Percentiles rank a stretch among this genome's conserved stretches.
Conservation (phyloP, 306 rosid genomes). For the Mimosa pudica region DNA sequence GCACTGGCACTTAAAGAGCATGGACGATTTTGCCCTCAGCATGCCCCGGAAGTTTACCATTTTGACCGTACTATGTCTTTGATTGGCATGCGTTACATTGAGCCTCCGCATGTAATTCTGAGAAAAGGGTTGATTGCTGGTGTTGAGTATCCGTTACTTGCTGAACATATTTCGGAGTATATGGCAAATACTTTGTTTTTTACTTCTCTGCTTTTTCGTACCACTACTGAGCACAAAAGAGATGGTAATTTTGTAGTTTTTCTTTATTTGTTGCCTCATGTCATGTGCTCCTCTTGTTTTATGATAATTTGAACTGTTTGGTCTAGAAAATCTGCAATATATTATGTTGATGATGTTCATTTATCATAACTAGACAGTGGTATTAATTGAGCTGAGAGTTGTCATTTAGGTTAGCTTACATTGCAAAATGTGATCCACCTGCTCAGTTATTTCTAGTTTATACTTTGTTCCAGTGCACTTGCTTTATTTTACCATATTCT, state of each 20-base stretch:
- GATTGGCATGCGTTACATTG: constrained; percentile 87
- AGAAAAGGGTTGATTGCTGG: constrained; percentile 92
- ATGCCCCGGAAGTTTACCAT: constrained; percentile 83
- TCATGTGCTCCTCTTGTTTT: neutral
- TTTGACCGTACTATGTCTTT: constrained; percentile 84
- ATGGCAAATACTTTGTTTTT: constrained; percentile 80
- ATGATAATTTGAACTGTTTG: neutral
- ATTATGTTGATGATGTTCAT: neutral
- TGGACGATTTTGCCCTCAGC: constrained; percentile 55
- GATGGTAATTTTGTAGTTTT: constrained; percentile 51
- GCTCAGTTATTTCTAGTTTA: neutral
- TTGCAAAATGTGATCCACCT: constrained; percentile 11
- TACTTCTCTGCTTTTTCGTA: constrained; percentile 72
- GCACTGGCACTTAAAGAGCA: constrained; percentile 52
- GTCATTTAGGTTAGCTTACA: neutral
- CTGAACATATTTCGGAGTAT: constrained; percentile 71
- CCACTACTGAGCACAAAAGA: constrained; percentile 75
- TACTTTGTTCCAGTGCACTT: neutral
- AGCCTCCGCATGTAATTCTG: constrained; percentile 88
- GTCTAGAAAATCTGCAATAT: neutral
- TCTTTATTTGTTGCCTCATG: neutral
- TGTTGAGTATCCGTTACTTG: constrained; percentile 70
- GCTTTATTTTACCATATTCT: neutral
- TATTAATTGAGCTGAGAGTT: constrained; percentile 19
- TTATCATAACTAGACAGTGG: neutral